phyloP scores from a whole-genome alignment of 2,329 filamentous ascomycete genomes.

The Didymella keratinophila region DNA sequence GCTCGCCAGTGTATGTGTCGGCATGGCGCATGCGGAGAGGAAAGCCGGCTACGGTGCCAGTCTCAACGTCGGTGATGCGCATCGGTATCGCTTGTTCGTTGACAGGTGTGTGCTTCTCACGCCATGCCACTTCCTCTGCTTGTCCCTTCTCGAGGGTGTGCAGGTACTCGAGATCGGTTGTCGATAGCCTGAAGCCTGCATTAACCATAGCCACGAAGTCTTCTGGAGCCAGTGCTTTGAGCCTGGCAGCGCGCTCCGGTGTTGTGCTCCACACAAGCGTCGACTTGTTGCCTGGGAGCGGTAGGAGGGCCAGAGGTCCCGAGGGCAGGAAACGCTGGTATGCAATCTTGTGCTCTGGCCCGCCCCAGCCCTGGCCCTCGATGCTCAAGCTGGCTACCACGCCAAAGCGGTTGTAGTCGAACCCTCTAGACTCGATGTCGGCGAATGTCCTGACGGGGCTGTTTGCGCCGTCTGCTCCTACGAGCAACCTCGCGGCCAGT shows the following conservation, averaged over 20 bases:
- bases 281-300: conserved; percentile 81
- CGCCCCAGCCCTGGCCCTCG: conserved; percentile 58
- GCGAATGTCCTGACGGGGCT: conserved; percentile 92
- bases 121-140: conserved; percentile 85
- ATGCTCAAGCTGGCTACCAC: conserved; percentile 88
- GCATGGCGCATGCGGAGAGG: conserved; percentile 91
- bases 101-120: conserved; percentile 72
- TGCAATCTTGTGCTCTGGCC: conserved; percentile 69
- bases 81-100: conserved; percentile 65
- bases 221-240: conserved; percentile 75
- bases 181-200: conserved; percentile 83
- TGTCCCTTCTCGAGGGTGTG: conserved; percentile 65
- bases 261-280: conserved; percentile 96
- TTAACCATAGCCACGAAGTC: conserved; percentile 92
- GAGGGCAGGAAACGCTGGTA: conserved; percentile 96
- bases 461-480: conserved; percentile 94
- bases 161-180: conserved; percentile 84
- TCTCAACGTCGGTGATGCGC: conserved; percentile 73
- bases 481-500: conserved; percentile 82
- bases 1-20: conserved; percentile 89
- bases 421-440: conserved; percentile 83
- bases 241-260: conserved; percentile 75
- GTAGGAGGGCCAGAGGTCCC: conserved; percentile 89
- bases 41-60: conserved; percentile 84
- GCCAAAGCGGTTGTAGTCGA: conserved; percentile 92